Base-by-base conservation (phyloP, 2,329 filamentous ascomycete genomes). In the Calonectria naviculata region DNA sequence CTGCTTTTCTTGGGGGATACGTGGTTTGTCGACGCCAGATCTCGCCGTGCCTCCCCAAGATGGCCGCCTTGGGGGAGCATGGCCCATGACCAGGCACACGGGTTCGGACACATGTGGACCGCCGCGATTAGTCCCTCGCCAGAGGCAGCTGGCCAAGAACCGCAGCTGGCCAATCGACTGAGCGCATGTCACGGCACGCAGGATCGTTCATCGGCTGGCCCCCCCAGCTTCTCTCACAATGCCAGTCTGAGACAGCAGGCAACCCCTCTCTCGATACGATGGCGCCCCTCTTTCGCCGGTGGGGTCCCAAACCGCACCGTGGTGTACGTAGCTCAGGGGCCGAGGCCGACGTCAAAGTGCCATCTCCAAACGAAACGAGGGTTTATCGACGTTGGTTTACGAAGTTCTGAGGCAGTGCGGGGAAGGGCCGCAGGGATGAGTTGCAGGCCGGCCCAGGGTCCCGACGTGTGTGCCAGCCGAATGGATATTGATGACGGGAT, bases 211-310 rank as follows among this genome's bases (percentile, higher is more conserved):
- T 26, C 42, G 10, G 28, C 29, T 49, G 3, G n/a, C 8, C 38
- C 46, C 58, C 58, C 58, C 52, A 65, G 65, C 60, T 62, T 42
- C 47, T 71, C 69, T 71, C 69, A 62, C 69, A 68, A 46, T 49
- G n/a, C 34, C 42, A 36, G 69, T 68, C 60, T 65, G 65, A 68
- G 61, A 68, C 63, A 66, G 24, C 63, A 66, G 24, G 36, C 38
- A 44, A 62, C 63, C 68, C 68, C 54, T 70, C 62, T 66, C 52
- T 44, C 44, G 63, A 65, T 61, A 65, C 68, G 38, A 54, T 70
- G 62, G 24, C 28, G 44, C 65, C 69, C 69, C 69, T 44, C 68
- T 62, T 31, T 63, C 44, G 26, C 19, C 9, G 34, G 69, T 68
- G 65, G 69, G 47, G 58, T 71, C 42, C 63, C 49, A 26, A 58